Base-by-base conservation (phyloP, 257 asterid genomes). In the Solanum habrochaites region DNA sequence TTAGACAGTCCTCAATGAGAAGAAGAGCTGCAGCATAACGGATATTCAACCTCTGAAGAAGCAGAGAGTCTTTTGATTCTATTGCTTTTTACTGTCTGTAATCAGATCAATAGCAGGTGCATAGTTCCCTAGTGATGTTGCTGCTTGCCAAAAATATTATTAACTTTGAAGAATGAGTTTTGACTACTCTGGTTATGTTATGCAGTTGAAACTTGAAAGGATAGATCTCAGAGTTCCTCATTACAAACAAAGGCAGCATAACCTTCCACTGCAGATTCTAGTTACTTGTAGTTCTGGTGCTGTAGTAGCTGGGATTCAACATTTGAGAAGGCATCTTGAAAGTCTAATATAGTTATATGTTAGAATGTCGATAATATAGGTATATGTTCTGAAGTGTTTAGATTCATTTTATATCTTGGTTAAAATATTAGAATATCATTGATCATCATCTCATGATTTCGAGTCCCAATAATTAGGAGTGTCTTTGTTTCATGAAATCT, bases 21-120 rank as follows among this genome's bases (percentile, higher is more conserved):
- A 85, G 78, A 82, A 42, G 67, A 18, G 58, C 35, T 72, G n/a
- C 42, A 70, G 69, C 87, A 49, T 47, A 32, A 73, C 18, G 43
- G 85, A 87, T 60, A 73, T n/a, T 64, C 91, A 71, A 37, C 83
- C 86, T 12, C 86, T 8, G 58, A 89, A 87, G 75, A 87, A 60
- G 86, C 82, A 20, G 83, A 89, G 85, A 71, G 32, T 62, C 62
- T 7, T 75, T 13, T 85, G 69, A 87, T 82, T 83, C 77, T 39
- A 11, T 37, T 27, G 35, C 12, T 66, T 62, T 66, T 37, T 39
- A 8, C 74, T 42, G 49, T 39, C 1, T 6, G 39, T 83, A 0
- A n/a, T 11, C 18, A 18, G 86, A 47, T 80, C 11, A 40, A 49
- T 20, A 1, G 2, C 2, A 18, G 85, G 85, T 80, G 67, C 43